Base-by-base conservation (phyloP, 352 stramenopile species). In the Globisporangium nodosum region DNA sequence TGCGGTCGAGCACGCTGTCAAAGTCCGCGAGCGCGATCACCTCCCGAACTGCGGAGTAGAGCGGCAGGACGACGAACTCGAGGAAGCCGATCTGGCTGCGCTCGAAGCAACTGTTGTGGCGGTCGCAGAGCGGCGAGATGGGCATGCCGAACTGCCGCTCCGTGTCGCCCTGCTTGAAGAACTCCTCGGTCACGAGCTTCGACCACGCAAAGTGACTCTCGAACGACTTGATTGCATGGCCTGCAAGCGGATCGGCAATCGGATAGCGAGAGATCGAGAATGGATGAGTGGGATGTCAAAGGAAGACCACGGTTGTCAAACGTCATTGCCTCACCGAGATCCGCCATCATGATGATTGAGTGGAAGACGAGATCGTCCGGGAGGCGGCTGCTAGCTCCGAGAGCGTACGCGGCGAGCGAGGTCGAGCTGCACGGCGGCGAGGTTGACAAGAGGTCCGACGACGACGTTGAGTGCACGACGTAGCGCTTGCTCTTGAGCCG, bases 301-400 rank as follows among this genome's bases (percentile, higher is more conserved):
- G 33, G 5, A 6, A 37, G 24, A 49, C 20, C 20, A 31, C 18
- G 43, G 21, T 49, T 49, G 43, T 49, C 43, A 15, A 39, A 33
- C n/a, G 24, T n/a, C 16, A 24, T 2, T 18, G 46, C 39, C 43
- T 42, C 42, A 68, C 61, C 77, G 7, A 91, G 47, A 66, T 91
- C 81, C 11, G 77, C 74, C 78, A 88, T 88, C 79, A 91, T 90
- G 59, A 88, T 78, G 20, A 89, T 52, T 18, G 76, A 90, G 52
- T 78, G 81, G 31, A 88, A 72, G 37, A 86, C 69, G 12, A 83
- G 66, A 30, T 88, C 77, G 46, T 81, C 77, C 16, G 70, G 66
- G 1, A 79, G 46, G 33, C 64, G 46, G 27, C 64, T 49, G 18
- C 35, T 52, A 31, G 52, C 51, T 12, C 9, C 16, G n/a, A 20